Evolutionary conservation across 768 basidiomycete genomes (phyloP), one percentile per base, ranked within the genome.

Genomic region (Mycena rosella): DNA sequence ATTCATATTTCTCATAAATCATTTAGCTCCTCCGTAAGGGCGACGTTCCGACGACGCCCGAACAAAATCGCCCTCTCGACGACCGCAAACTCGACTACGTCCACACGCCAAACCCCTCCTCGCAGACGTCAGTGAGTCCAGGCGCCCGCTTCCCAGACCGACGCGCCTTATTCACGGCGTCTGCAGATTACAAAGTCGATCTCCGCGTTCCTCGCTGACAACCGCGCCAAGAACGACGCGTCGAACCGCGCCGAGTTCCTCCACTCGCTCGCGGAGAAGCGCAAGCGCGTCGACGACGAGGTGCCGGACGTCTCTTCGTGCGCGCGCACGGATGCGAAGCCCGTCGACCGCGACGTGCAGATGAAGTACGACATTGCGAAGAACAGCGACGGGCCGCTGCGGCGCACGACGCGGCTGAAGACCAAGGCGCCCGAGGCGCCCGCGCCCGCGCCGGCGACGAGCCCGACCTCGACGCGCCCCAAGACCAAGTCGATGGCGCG

Each of bases 301-400:
- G 76, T n/a, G n/a, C n/a, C n/a, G n/a, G 60, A 68, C 6, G 70
- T 77, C 9, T 72, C 83, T 3, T 91, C 92, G 4, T 95, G 93
- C 71, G 93, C 93, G 15, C 88, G 93, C 11, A 86, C 87, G 4
- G 91, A 94, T 65, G 90, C 92, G 38, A 92, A 88, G 74, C 80
- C 85, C 0, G 78, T 93, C 34, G 87, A 95, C 75, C 82, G 94
- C 42, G 91, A 93, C 62, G 80, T 87, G 1, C 94, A 95, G 73
- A 93, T 95, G 84, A 92, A 92, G 75, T 95, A 94, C 70, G 94
- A 95, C 75, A 91, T 95, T 68, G 91, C 90, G n/a, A 93, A 89
- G 78, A 94, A 95, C 68, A 90, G 89, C 60, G 91, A 92, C 40
- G 93, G 93, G 0, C 92, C 93, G 1, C 80, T 95, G 47, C 84